Conservation (phyloP, 202 grass and related monocot species). For the Eragrostis tef region DNA sequence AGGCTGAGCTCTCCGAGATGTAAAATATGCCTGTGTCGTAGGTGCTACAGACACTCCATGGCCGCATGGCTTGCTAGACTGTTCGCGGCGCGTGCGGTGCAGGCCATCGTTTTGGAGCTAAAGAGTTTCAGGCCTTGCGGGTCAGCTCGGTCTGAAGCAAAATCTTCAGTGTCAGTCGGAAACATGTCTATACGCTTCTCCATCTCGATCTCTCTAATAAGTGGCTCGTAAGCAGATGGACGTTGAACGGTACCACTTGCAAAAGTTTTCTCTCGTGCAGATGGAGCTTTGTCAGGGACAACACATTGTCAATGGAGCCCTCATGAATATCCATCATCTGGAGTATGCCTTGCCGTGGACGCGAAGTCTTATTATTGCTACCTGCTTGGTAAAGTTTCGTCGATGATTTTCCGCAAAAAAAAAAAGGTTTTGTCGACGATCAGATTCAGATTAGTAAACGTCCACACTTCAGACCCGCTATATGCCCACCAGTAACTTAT, state of each 20-base stretch:
- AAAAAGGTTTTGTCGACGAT: no score
- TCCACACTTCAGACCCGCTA: no score
- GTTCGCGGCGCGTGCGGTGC: slow-evolving; percentile 1
- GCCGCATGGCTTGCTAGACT: neutral
- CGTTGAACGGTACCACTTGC: no score
- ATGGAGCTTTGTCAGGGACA: slow-evolving; percentile 23
- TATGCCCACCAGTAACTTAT: neutral
- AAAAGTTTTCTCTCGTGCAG: neutral
- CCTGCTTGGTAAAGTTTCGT: neutral
- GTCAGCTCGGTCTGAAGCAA: no score
- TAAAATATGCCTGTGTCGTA: no score
- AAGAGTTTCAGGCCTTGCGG: no score
- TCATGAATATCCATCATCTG: neutral
- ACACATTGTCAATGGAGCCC: neutral
- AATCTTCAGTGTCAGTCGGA: no score
- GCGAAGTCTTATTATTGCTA: slow-evolving; percentile 42
- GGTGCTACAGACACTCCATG: neutral
- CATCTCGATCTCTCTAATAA: no score
- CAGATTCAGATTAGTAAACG: no score
- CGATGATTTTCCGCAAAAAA: no score
- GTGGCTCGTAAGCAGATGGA: no score
- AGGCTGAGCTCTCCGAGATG: slow-evolving; percentile 3
- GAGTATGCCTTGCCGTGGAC: slow-evolving; percentile 38
- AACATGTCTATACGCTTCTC: no score
- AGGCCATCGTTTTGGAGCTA: neutral